Evolutionary conservation across 75 land plant species (phyloP), one percentile per base, ranked within the genome.

Genomic region (Chamaecyparis obtusa): DNA sequence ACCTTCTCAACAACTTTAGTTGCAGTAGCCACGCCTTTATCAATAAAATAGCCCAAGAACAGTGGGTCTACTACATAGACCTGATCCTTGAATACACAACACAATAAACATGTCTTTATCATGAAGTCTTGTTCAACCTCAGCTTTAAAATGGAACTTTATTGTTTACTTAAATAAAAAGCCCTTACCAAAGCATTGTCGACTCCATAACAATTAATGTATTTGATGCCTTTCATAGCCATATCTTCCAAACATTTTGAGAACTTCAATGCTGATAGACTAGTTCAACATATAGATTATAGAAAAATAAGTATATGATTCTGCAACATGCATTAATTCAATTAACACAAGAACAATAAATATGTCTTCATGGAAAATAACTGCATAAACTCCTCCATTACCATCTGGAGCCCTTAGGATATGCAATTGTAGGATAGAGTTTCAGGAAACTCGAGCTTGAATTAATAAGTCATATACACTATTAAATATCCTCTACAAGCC

Each of bases 1-100:
- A 95, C 98, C 99, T 97, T 97, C 27, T 93, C 92, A 4, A 97
- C 97, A 88, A 95, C 99, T 88, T 97, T 97, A 32, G 99, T 97
- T 48, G 96, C 97, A 75, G 98, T 76, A 79, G 93, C 79, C 33
- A 89, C 97, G 87, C 96, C 93, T 90, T 91, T 97, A 72, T 97
- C 99, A 84, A 97, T 94, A 83, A 94, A 95, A 87, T 93, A 95
- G 14, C 99, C 99, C 55, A 97, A 74, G 85, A 97, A 97, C n/a
- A 94, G 86, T 76, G 99, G 99, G 87, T 97, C 99, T 85, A 93
- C 99, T 49, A 95, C 99, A 41, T 97, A 96, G 27, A 94, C 98
- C 98, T 96, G 90, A 54, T 48, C 83, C 54, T 91, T 90, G 78
- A 88, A 67, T 43, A 60, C 74, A 46, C 32, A 84, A 21, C 49